phyloP scores from a whole-genome alignment of 1,284 basidiomycete genomes.

The Heliocybe sulcata region DNA sequence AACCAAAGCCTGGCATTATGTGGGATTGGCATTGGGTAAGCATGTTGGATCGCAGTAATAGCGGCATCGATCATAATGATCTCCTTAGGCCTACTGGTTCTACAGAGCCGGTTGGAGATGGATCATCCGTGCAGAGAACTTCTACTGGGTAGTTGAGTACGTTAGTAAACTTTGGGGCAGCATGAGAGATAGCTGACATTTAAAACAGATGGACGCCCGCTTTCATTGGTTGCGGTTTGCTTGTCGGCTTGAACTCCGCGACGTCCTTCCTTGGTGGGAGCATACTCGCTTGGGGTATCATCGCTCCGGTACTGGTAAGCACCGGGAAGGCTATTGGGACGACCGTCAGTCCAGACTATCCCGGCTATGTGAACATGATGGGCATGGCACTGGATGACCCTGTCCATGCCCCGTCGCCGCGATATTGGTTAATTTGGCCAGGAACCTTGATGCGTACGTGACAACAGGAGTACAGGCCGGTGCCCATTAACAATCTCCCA shows the following conservation, averaged over 20 bases:
- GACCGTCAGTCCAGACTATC: slow-evolving; percentile 28
- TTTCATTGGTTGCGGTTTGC: slow-evolving; percentile 63
- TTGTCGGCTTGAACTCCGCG: slow-evolving; percentile 58
- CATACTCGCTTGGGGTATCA: slow-evolving; percentile 59
- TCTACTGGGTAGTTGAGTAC: background rate
- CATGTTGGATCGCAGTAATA: background rate
- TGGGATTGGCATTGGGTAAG: slow-evolving; percentile 56
- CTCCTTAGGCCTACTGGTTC: slow-evolving; percentile 16
- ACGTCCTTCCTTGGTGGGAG: slow-evolving; percentile 58
- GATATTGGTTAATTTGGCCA: slow-evolving; percentile 68
- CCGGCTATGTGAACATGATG: slow-evolving; percentile 31
- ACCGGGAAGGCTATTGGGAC: slow-evolving; percentile 42
- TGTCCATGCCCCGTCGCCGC: slow-evolving; percentile 42
- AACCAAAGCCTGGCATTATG: slow-evolving; percentile 36
- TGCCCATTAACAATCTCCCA: background rate
- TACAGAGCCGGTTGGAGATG: slow-evolving; percentile 18
- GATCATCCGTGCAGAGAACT: slow-evolving; percentile 17
- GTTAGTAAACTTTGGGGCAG: background rate
- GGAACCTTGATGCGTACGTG: slow-evolving; percentile 38
- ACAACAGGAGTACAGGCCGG: too few species aligned
- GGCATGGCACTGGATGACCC: slow-evolving; percentile 39
- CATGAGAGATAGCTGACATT: background rate
- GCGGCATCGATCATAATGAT: background rate
- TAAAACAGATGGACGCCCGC: slow-evolving; percentile 38
- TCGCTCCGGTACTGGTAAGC: slow-evolving; percentile 49